phyloP scores from a whole-genome alignment of 345 rosid species.

The Rhizophora mangle region DNA sequence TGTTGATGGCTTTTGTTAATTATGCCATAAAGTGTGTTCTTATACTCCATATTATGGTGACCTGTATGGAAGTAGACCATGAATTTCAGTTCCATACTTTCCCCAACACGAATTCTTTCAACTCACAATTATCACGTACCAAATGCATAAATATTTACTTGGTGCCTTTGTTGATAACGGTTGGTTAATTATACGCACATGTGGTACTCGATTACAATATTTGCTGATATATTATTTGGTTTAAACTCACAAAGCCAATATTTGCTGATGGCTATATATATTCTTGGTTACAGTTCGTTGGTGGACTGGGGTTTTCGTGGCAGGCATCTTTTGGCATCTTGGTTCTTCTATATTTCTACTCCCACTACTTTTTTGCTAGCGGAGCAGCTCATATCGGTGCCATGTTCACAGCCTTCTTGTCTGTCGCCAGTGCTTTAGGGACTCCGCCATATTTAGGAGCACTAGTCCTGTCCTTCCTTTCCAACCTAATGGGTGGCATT shows the following conservation, averaged over 20 bases:
- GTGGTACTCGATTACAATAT: too few species aligned
- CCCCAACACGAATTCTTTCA: neutral
- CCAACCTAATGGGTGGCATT: conserved; percentile 98
- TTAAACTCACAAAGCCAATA: neutral
- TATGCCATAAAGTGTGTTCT: neutral
- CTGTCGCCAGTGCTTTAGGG: conserved; percentile 93
- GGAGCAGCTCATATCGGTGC: conserved; percentile 99
- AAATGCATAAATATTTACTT: too few species aligned
- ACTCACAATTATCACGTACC: too few species aligned
- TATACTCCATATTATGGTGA: neutral
- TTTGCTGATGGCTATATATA: neutral
- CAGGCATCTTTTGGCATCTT: conserved; percentile 90
- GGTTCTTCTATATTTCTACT: conserved; percentile 96
- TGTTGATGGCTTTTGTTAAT: neutral
- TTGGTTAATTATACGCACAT: too few species aligned
- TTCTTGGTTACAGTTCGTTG: conserved; percentile 72
- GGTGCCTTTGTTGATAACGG: too few species aligned
- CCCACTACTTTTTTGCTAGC: conserved; percentile 99
- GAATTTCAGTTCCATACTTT: neutral
- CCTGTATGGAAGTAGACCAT: neutral
- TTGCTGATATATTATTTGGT: too few species aligned
- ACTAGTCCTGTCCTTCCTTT: conserved; percentile 82
- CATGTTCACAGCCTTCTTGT: conserved; percentile 97
- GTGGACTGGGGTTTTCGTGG: conserved; percentile 98
- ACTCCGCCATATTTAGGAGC: conserved; percentile 91